Percentiles rank a stretch among this genome's conserved stretches.
These are phyloP conservation scores for Russula emetica DNA, from an alignment of 768 basidiomycete genomes.

Conservation along the genomic window DNA sequence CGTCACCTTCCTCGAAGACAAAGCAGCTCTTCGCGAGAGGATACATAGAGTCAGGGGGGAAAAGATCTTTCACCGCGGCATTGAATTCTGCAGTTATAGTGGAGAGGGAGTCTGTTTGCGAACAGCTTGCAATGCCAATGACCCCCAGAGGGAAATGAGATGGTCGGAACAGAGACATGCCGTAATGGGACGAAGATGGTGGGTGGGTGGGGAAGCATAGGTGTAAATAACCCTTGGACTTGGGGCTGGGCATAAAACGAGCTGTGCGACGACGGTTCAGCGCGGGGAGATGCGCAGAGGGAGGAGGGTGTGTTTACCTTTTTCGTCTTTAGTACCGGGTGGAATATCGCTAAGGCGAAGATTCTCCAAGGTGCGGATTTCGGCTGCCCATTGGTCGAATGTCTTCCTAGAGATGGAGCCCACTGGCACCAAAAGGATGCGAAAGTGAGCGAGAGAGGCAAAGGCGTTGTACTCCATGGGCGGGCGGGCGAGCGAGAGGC, in stretches of 20 bases:
- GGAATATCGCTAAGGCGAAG: conserved; percentile 82
- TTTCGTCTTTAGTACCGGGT: conserved; percentile 69
- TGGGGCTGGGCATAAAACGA: conserved; percentile 75
- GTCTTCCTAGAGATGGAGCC: conserved; percentile 63
- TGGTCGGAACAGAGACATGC: conserved; percentile 68
- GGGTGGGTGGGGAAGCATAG: conserved; percentile 75
- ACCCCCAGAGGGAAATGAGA: conserved; percentile 85
- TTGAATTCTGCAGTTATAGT: conserved; percentile 64
- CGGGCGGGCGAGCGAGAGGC: conserved; percentile 10
- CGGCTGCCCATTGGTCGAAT: conserved; percentile 69
- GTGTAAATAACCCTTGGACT: conserved; percentile 77
- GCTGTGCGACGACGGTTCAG: conserved; percentile 40
- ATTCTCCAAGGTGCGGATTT: conserved; percentile 68
- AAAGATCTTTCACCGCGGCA: conserved; percentile 56
- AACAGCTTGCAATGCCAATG: conserved; percentile 78
- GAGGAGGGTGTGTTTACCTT: conserved; percentile 45
- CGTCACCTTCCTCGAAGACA: conserved; percentile 72
- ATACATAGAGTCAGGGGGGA: conserved; percentile 61
- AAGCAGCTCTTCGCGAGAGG: conserved; percentile 81
- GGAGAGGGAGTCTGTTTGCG: conserved; percentile 48
- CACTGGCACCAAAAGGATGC: conserved; percentile 81
- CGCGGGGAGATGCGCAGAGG: neutral
- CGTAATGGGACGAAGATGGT: conserved; percentile 58
- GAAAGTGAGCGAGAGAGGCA: conserved; percentile 80
- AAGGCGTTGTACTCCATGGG: conserved; percentile 69